Conservation (phyloP, 257 asterid species). For the Handroanthus guayacan region DNA sequence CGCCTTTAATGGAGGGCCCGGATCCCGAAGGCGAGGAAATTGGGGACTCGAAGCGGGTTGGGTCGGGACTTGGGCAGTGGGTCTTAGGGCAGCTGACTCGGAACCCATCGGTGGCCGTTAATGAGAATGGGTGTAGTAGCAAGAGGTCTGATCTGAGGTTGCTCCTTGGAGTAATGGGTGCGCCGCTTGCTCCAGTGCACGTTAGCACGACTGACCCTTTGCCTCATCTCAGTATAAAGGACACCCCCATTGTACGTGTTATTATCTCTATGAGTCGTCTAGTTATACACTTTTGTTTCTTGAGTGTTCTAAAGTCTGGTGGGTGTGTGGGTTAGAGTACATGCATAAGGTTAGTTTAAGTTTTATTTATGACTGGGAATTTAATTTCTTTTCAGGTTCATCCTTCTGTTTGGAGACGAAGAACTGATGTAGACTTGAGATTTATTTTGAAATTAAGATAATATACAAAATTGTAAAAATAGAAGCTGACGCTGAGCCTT, state of each 20-base stretch:
- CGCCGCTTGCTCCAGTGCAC: slow-evolving; percentile 94
- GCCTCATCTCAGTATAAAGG: slow-evolving; percentile 94
- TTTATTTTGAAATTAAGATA: slow-evolving; percentile 18
- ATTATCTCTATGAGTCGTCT: neutral
- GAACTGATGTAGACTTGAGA: slow-evolving; percentile 34
- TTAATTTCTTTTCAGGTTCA: slow-evolving; percentile 6
- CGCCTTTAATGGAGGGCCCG: slow-evolving; percentile 88
- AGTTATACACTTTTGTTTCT: neutral
- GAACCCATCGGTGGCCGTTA: slow-evolving; percentile 62
- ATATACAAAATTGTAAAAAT: neutral
- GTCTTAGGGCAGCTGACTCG: slow-evolving; percentile 71
- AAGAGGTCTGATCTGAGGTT: slow-evolving; percentile 88
- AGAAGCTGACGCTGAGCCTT: neutral
- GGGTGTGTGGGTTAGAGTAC: slow-evolving; percentile 2
- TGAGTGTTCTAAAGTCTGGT: neutral
- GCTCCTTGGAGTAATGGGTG: slow-evolving; percentile 96
- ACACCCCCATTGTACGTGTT: slow-evolving; percentile 80
- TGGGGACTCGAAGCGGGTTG: slow-evolving; percentile 67
- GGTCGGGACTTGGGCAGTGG: slow-evolving; percentile 77
- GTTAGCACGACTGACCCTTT: slow-evolving; percentile 77
- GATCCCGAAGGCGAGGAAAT: slow-evolving; percentile 68
- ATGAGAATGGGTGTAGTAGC: slow-evolving; percentile 45
- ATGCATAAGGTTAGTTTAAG: slow-evolving; percentile 1
- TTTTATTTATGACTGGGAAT: slow-evolving; percentile 1
- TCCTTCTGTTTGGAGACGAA: slow-evolving; percentile 3